Evolutionary conservation across 768 basidiomycete genomes (phyloP).

Genomic region (Boletus rubroflammeus): DNA sequence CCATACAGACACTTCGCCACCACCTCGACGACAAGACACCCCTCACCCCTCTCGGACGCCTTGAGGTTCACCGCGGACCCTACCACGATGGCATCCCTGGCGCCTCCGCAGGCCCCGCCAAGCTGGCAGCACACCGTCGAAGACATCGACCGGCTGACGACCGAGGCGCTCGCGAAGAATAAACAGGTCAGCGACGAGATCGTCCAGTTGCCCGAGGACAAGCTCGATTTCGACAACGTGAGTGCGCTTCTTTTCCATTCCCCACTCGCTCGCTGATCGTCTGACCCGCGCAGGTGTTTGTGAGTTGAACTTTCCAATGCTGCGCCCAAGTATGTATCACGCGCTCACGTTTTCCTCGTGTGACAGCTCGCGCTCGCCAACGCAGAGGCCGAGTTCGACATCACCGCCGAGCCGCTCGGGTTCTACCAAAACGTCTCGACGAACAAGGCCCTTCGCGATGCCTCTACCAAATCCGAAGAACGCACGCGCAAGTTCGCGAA

Average conservation of each 20-base stretch:
- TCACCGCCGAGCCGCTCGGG: conserved; percentile 52
- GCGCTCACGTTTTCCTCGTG: conserved; percentile 4
- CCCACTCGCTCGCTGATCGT: background rate
- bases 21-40: conserved; percentile 2
- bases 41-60: background rate
- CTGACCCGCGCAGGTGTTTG: conserved; percentile 56
- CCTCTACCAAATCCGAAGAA: conserved; percentile 72
- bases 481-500: conserved; percentile 67
- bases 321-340: background rate
- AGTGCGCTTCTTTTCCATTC: conserved; percentile 18
- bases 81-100: conserved; percentile 43
- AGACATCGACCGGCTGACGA: conserved; percentile 55
- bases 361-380: conserved; percentile 56
- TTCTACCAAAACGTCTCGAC: conserved; percentile 86
- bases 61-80: conserved; percentile 5
- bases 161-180: conserved; percentile 56
- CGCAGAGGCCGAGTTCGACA: conserved; percentile 53
- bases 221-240: conserved; percentile 67
- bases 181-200: conserved; percentile 57
- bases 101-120: conserved; percentile 65
- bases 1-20: conserved; percentile 10
- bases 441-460: conserved; percentile 73
- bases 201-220: conserved; percentile 53
- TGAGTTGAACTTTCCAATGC: conserved; percentile 37
- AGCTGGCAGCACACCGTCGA: conserved; percentile 67